These are phyloP conservation scores for Monosporascus sp. DNA, from an alignment of 2,329 filamentous ascomycete species.

Conservation along the genomic window DNA sequence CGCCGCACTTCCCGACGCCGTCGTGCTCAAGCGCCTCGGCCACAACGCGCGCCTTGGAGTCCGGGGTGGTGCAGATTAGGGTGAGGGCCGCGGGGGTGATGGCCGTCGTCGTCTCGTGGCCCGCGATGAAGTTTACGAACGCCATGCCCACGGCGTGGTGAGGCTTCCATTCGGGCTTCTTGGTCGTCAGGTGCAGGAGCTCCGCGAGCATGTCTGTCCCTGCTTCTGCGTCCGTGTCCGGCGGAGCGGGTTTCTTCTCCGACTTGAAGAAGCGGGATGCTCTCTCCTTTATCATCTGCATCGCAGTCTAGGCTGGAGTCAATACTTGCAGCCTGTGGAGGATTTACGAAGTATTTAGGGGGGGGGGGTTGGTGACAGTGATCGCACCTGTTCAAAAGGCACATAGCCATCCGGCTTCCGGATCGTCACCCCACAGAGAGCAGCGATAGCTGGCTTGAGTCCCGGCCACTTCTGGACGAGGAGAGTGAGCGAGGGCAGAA, in stretches of 20 bases:
- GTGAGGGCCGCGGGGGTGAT: slow-evolving; percentile 34
- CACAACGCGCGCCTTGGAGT: slow-evolving; percentile 26
- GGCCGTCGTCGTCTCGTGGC: slow-evolving; percentile 8
- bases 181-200: slow-evolving; percentile 5
- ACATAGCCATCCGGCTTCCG: slow-evolving; percentile 4
- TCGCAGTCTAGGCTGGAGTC: neutral
- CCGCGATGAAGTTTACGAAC: slow-evolving; percentile 6
- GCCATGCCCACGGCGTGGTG: slow-evolving; percentile 5
- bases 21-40: slow-evolving; percentile 20
- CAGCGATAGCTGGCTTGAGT: slow-evolving; percentile 2
- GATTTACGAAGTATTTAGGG: too few relatives aligned
- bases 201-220: slow-evolving; percentile 5
- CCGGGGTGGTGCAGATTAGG: slow-evolving; percentile 36
- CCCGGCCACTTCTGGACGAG: slow-evolving; percentile 4
- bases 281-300: slow-evolving; percentile 4
- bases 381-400: slow-evolving; percentile 4
- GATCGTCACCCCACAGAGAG: slow-evolving; percentile 4
- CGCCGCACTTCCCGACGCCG: slow-evolving; percentile 14
- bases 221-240: neutral
- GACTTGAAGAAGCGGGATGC: slow-evolving; percentile 2
- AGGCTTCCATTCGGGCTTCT: slow-evolving; percentile 6
- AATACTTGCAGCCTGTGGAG: neutral
- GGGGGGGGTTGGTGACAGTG: neutral
- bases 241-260: neutral
- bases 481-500: slow-evolving; percentile 3